Base-by-base conservation (phyloP, 1,284 basidiomycete species). In the Ustilago bromivora region DNA sequence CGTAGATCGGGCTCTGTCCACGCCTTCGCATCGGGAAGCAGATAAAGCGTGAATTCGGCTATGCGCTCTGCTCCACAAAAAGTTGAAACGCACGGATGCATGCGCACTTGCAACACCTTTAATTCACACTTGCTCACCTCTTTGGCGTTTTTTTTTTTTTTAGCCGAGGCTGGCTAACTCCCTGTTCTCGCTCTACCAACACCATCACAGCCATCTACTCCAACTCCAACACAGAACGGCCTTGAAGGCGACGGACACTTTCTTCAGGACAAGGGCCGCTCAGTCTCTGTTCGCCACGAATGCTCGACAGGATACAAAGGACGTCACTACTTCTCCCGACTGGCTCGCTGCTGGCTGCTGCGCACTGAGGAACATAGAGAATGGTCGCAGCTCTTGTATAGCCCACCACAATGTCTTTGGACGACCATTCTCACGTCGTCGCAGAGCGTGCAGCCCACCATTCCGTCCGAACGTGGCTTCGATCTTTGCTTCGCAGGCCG, bases 401-500 rank as follows among this genome's bases (percentile, higher is more conserved):
- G 13, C 2, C 6, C 36, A 7, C 5, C 10, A 54, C 40, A 13
- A 72, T 72, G 71, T 57, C 71, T 3, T 4, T 57, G 13, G 28
- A 46, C 12, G 65, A 58, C 7, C 61, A 60, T 5, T 13, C 57
- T 10, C 34, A 57, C 38, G 28, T 28, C 31, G 35, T 57, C 49
- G 15, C 46, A 10, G 61, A 73, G 15, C 53, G 55, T 7, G 40
- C 71, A 47, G 61, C 65, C 2, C 53, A 61, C 17, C 51, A 38
- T 6, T 57, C 71, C 0, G 61, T 73, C 11, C 71, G 71, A 38
- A 65, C 65, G 46, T 73, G 71, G 71, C 65, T 73, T 4, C 61
- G 71, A 11, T 65, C 71, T 6, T 32, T 73, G 55, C 54, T 73
- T 7, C 61, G 40, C 15, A 57, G 38, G 32, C 54, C 65, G 4